Evolutionary conservation across 768 basidiomycete species (phyloP), one percentile per base, ranked within the genome.

Genomic region (Trichaptum fuscoviolaceum): DNA sequence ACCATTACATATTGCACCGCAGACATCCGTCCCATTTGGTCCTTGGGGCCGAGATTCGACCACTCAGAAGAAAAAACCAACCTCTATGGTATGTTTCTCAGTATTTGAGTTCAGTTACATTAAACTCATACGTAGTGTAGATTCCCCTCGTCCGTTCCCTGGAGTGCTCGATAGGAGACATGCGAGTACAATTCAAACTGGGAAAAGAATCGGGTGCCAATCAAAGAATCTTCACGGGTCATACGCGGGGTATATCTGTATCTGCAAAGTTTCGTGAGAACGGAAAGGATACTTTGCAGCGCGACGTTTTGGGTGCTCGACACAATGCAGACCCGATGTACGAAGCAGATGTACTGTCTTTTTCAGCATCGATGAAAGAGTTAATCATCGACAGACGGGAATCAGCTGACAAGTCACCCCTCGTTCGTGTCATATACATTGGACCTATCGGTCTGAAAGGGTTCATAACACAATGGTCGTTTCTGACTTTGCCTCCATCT

Each of bases 391-490:
- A 86, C 64, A 77, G 87, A 71, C 8, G 63, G 66, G 7, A 72
- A 71, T 1, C 64, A 70, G 36, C 26, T 69, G 15, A 66, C 68
- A 62, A 71, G 73, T 36, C 71, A 15, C 59, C 24, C 15, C 59
- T 71, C 36, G 62, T 75, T 1, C 80, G 79, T n/a, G 70, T 89
- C 17, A 69, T 83, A 36, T 79, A 77, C 18, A 67, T 87, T 18
- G 81, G 81, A 25, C 73, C 76, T 5, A 64, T 82, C 18, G 69
- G 77, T 35, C 67, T 84, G 26, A 75, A 81, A 62, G 72, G 77
- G 0, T 74, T 89, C 25, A 74, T 81, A 24, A 82, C 82, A 2
- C 85, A 87, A 73, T 92, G 88, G 89, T 86, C 88, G 9, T 73
- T 81, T 57, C 83, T 83, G n/a, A 83, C 83, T 78, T 74, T 88